phyloP scores from a whole-genome alignment of 306 rosid genomes.

The Cicer chorassanicum region DNA sequence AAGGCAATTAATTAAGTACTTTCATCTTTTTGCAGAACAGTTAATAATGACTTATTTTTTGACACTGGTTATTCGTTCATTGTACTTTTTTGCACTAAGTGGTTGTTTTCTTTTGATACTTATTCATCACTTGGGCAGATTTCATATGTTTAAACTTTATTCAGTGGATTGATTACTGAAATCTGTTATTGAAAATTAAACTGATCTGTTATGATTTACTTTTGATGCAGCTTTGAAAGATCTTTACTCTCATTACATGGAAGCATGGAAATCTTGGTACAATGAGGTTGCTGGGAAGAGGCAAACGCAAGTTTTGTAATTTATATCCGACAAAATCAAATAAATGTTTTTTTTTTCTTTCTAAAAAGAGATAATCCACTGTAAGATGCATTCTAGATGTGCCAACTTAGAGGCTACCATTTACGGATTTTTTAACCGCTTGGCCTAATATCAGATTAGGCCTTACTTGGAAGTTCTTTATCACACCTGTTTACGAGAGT shows the following conservation, averaged over 20 bases:
- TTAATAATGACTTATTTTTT: not conserved
- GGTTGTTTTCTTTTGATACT: slow-evolving; percentile 8
- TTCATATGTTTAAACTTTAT: not conserved
- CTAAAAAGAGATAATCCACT: slow-evolving; percentile 18
- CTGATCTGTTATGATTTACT: slow-evolving; percentile 23
- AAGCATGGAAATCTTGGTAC: slow-evolving; percentile 92
- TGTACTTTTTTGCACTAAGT: slow-evolving; percentile 5
- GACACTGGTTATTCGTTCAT: not conserved
- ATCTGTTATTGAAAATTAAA: not conserved
- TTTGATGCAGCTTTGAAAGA: slow-evolving; percentile 74
- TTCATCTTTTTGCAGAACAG: slow-evolving; percentile 18
- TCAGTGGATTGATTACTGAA: not conserved
- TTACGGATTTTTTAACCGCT: slow-evolving; percentile 3
- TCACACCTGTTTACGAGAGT: not conserved
- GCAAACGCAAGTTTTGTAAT: slow-evolving; percentile 58
- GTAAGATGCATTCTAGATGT: slow-evolving; percentile 54
- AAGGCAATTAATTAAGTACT: slow-evolving; percentile 61
- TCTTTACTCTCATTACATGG: slow-evolving; percentile 83
- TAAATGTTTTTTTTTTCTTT: slow-evolving; percentile 23
- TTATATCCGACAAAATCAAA: slow-evolving; percentile 12
- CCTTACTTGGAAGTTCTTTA: slow-evolving; percentile 32
- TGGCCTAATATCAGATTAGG: slow-evolving; percentile 39
- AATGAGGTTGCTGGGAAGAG: slow-evolving; percentile 75
- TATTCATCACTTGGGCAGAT: not conserved
- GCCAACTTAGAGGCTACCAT: slow-evolving; percentile 36